Conservation (phyloP, 2,329 filamentous ascomycete genomes). For the Xylariaceae sp. region DNA sequence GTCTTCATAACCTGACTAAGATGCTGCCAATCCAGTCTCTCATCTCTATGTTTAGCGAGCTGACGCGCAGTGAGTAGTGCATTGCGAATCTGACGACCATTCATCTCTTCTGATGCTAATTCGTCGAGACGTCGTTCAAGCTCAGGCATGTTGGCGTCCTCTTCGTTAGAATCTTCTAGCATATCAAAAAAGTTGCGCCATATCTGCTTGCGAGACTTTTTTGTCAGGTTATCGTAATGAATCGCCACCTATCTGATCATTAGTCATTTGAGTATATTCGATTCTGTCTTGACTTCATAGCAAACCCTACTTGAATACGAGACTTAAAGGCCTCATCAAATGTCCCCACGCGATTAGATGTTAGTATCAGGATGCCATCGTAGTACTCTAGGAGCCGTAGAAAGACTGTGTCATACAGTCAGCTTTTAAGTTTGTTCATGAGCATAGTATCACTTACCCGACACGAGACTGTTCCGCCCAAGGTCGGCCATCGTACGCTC, state of each 20-base stretch:
- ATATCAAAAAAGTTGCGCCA: constrained; percentile 19
- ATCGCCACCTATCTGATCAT: too few relatives aligned
- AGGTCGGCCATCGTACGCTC: constrained; percentile 16
- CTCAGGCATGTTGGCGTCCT: constrained; percentile 6
- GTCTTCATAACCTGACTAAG: constrained; percentile 1
- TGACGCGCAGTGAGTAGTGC: constrained; percentile 23
- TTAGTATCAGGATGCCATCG: constrained; percentile 39
- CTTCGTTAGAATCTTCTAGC: constrained; percentile 1
- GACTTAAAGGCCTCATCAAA: constrained; percentile 26
- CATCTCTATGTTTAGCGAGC: background rate
- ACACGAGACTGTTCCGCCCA: constrained; percentile 20
- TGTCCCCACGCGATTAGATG: constrained; percentile 32
- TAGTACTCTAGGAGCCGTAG: constrained; percentile 40
- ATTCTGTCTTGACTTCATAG: too few relatives aligned
- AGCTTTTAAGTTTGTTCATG: too few relatives aligned
- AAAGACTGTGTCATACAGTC: too few relatives aligned
- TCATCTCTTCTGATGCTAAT: constrained; percentile 34
- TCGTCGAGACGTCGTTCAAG: constrained; percentile 22
- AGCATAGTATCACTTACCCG: too few relatives aligned
- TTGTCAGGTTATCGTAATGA: constrained; percentile 15
- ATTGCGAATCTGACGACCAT: constrained; percentile 42
- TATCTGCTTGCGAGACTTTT: constrained; percentile 11
- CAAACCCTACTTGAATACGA: constrained; percentile 17
- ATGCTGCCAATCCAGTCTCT: background rate
- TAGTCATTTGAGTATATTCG: too few relatives aligned